Base-by-base conservation (phyloP, 345 rosid genomes). In the Salix udensis region DNA sequence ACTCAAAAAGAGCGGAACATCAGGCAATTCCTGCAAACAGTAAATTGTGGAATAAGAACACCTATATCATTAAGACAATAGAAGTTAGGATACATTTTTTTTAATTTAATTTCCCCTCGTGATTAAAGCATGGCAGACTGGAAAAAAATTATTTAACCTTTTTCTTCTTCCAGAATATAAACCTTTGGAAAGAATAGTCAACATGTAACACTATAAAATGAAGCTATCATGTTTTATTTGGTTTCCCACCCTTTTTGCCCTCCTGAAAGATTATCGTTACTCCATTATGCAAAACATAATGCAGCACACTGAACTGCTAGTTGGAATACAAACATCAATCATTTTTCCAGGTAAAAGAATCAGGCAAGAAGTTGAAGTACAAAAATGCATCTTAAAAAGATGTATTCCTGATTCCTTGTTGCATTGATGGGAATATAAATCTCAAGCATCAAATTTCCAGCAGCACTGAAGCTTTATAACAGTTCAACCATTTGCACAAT, bases 1-100 rank as follows among this genome's bases (percentile, higher is more conserved):
- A 85, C 98, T 94, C 82, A 88, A 73, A 80, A 94, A 96, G 83
- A 96, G 91, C 13, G 99, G 96, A 81, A 94, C 92, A 84, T 96
- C 99, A 8, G 88, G 88, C 86, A 96, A 81, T 86, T 96, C 99
- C 99, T 96, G 88, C 75, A 88, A 44, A 34, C 23, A 66, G 50
- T 37, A 42, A 7, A 37, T 10, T 26, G 36, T 12, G 13, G 40
- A 69, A 68, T 61, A 40, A 34, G 75, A 78, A 18, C 65, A 70
- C 24, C n/a, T 36, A 40, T 31, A n/a, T 55, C 61, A 55, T 55
- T 55, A 55, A 55, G 26, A 55, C 13, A n/a, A 5, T 55, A 23
- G 61, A 7, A n/a, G 11, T 4, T 21, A 55, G 8, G 26, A 2
- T 53, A 2, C 3, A 1, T 21, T 18, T 53, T 19, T 53, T 21